Conservation (phyloP, 2,329 filamentous ascomycete genomes). For the Fusarium buxicola region DNA sequence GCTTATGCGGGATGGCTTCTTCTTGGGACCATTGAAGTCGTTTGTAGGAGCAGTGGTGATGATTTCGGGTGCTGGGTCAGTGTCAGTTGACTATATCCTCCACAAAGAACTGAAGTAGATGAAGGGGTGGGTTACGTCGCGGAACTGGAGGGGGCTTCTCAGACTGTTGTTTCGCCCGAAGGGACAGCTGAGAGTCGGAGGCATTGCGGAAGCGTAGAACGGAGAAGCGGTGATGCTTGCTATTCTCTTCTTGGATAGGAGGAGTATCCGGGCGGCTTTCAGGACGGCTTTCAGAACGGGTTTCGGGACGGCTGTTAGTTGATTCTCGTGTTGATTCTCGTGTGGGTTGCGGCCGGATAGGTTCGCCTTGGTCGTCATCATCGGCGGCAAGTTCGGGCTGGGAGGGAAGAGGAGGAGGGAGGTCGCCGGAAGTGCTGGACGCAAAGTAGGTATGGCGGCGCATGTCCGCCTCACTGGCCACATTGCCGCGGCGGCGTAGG, state of each 20-base stretch:
- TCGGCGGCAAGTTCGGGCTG: constrained; percentile 38
- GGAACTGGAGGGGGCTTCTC: constrained; percentile 68
- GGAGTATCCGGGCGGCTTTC: constrained; percentile 59
- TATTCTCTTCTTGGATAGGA: constrained; percentile 65
- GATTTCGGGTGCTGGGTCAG: constrained; percentile 72
- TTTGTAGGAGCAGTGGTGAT: constrained; percentile 92
- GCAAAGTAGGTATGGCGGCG: constrained; percentile 61
- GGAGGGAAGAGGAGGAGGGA: constrained; percentile 38
- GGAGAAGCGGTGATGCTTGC: constrained; percentile 71
- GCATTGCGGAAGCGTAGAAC: constrained; percentile 90
- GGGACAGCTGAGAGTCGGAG: constrained; percentile 88
- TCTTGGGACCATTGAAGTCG: constrained; percentile 65
- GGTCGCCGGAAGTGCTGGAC: constrained; percentile 47
- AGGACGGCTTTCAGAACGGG: constrained; percentile 12
- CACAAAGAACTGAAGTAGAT: constrained; percentile 7
- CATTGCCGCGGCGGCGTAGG: constrained; percentile 69
- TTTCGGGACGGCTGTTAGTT: constrained; percentile 28
- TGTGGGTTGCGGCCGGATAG: constrained; percentile 39
- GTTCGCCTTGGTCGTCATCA: constrained; percentile 28
- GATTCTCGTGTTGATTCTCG: constrained; percentile 41
- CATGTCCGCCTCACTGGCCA: constrained; percentile 70
- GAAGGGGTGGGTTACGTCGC: constrained; percentile 60
- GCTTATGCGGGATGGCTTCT: constrained; percentile 67
- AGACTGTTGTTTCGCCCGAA: constrained; percentile 76
- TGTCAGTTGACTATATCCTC: constrained; percentile 32